Evolutionary conservation across 169 alveolate species (phyloP), one percentile per base, ranked within the genome.

Genomic region (Plasmodium sp.): DNA sequence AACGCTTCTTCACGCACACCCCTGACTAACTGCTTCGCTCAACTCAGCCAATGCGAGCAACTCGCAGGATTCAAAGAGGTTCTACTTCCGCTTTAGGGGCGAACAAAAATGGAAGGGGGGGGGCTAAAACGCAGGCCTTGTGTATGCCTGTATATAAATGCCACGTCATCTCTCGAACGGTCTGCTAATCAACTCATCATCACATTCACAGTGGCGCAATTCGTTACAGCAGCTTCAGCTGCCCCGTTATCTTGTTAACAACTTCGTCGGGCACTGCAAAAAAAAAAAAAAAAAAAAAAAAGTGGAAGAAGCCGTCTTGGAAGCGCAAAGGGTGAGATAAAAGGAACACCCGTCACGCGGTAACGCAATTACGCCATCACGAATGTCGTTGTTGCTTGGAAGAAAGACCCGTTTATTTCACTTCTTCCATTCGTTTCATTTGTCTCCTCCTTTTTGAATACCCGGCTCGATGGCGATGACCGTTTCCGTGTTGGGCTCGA

Each of bases 381-480:
- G n/a, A n/a, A 22, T 36, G 33, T 48, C 27, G 54, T 51, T 14
- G 22, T 51, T 14, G 62, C 14, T 18, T 22, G 16, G 62, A 12
- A 51, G 62, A 51, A 51, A 12, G 7, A 12, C 12, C 41, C 45
- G n/a, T 9, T 36, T 83, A 56, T 83, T 56, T 31, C 22, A 31
- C 18, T 36, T 36, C 7, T 4, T 18, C 5, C 14, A 56, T 56
- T 56, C 4, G 1, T 67, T 27, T 67, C 2, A 22, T 79, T 43
- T 48, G 33, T 31, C 83, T 36, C 74, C 4, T 77, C 51, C 67
- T 18, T 5, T n/a, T 36, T 18, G 10, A 93, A 45, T 94, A 96
- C 98, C 99, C 71, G 99, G 99, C 6, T 99, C 99, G 34, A 98
- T 95, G 43, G 99, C 99, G 58, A 97, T 96, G 75, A 98, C 99